Evolutionary conservation across 2,329 filamentous ascomycete species (phyloP), one percentile per base, ranked within the genome.

Genomic region (Aspergillus udagawae): DNA sequence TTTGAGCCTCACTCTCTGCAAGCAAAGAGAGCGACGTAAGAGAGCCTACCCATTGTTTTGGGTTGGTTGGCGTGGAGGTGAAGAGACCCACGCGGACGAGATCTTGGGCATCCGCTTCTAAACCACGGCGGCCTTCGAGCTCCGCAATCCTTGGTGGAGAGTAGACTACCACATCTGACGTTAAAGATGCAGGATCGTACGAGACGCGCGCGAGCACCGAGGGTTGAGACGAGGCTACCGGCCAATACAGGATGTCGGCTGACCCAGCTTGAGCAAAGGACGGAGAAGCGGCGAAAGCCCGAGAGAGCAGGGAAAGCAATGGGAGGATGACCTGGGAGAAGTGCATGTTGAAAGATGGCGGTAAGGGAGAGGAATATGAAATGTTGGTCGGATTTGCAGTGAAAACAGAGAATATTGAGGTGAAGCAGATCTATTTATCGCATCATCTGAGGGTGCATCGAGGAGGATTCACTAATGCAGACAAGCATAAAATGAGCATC

Each of bases 41-140:
- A 38, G 72, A 75, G 6, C 76, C 75, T 8, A 73, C 68, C 75
- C 74, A 77, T 67, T 74, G 70, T 52, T 70, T 73, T 17, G 67
- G 51, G 48, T 69, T 70, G 27, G 66, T 61, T 1, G 67, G 57
- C 1, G 68, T 70, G 21, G 62, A 62, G 42, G 65, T 83, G 64
- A 76, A 80, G 35, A 83, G 78, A 58, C 81, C 82, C 6, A 85
- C 73, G 42, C 81, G 79, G 49, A 83, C 72, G 61, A 85, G 80
- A 66, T 79, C 77, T 54, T 79, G 73, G 63, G 80, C 73, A 42
- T 55, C 44, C 50, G 64, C 50, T 57, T 60, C 35, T 54, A 59
- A 29, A 52, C 57, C 38, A 14, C 21, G 9, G 56, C 48, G 29
- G 53, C 52, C 20, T 56, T 32, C 32, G 42, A 28, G 50, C 38